Base-by-base conservation (phyloP, 2,329 filamentous ascomycete species). In the Leptographium wingfieldii region DNA sequence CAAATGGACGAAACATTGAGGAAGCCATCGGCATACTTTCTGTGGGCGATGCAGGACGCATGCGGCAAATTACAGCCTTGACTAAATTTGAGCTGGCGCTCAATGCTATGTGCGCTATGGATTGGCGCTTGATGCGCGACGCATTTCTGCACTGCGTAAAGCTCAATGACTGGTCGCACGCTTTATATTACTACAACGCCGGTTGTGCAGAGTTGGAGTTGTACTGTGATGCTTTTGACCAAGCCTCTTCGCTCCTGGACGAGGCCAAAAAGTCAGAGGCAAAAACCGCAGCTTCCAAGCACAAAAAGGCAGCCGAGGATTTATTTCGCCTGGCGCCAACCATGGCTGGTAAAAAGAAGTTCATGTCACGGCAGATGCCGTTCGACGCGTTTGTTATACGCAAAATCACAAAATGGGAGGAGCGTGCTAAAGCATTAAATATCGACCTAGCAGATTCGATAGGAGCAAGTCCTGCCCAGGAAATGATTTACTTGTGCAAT, bases 401-500 rank as follows among this genome's bases (percentile, higher is more conserved):
- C 61, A 97, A 96, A 74, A 73, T 97, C 16, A 79, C 83, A 59
- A 96, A 95, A 71, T 96, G 92, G 92, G 87, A 95, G 67, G 83
- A 84, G 35, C 80, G 90, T 27, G 84, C 88, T 4, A 86, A 85
- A 68, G 76, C 80, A 54, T 81, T 85, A 71, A 77, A 80, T 2
- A 73, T 90, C 38, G 81, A 86, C 55, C 76, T 96, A 3, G 80
- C 87, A 1, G 92, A 97, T 66, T 91, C 88, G 0, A 78, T 95
- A 10, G 91, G 91, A 0, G 79, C 89, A 3, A 88, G 85, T 62
- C 94, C 94, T 0, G 77, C 90, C 0, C 83, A 91, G 67, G 94
- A 97, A 74, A 95, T 97, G 87, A 85, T 88, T 14, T 95, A 92
- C 70, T 84, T 97, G 67, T 97, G 92, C 92, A 92, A 90, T 68